Conservation (phyloP, 2,329 filamentous ascomycete genomes). For the Trichothecium sympodiale region DNA sequence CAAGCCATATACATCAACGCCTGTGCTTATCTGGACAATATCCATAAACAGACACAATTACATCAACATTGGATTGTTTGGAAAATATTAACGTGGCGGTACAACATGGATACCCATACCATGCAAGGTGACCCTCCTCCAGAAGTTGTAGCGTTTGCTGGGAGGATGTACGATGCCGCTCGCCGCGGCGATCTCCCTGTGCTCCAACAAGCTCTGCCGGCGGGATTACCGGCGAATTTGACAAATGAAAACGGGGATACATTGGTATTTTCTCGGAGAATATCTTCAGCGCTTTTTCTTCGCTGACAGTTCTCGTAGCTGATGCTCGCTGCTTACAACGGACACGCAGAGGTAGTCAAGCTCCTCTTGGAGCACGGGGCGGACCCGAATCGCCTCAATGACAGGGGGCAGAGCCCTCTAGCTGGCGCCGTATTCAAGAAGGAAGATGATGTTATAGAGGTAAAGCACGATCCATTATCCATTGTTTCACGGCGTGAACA, state of each 20-base stretch:
- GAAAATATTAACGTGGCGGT: no score
- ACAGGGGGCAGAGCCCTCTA: slow-evolving; percentile 55
- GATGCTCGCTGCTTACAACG: slow-evolving; percentile 64
- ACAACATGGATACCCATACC: no score
- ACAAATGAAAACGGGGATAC: slow-evolving; percentile 66
- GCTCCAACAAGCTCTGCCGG: slow-evolving; percentile 52
- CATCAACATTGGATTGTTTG: no score
- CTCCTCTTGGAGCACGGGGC: slow-evolving; percentile 52
- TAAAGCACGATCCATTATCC: no score
- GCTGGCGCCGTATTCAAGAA: slow-evolving; percentile 66
- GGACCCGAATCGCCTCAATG: slow-evolving; percentile 58
- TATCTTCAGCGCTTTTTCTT: no score
- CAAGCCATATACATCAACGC: no score
- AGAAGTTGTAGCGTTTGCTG: slow-evolving; percentile 54
- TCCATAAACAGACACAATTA: no score
- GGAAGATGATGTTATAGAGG: slow-evolving; percentile 52
- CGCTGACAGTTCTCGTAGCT: no score
- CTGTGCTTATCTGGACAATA: no score
- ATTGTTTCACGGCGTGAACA: no score
- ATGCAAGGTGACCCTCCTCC: slow-evolving; percentile 47
- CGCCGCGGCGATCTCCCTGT: slow-evolving; percentile 44
- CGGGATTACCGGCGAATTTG: slow-evolving; percentile 57
- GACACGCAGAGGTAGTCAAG: slow-evolving; percentile 47
- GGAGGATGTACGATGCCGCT: slow-evolving; percentile 56
- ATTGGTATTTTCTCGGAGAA: no score